These are phyloP conservation scores for Penicillium cataractarum DNA, from an alignment of 495 filamentous ascomycete species.

Conservation along the genomic window DNA sequence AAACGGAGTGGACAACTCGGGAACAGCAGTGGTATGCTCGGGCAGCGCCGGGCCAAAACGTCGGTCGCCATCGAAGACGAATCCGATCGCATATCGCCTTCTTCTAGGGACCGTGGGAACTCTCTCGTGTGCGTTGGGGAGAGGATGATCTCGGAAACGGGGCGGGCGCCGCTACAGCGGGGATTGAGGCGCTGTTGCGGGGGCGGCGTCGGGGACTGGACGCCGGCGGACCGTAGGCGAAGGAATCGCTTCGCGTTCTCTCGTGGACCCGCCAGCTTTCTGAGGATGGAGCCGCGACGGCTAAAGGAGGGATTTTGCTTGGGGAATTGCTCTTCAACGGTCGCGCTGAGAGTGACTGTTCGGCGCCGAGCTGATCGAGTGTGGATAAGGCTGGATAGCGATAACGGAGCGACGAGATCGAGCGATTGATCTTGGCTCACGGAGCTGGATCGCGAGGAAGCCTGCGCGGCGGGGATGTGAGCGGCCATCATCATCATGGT, in stretches of 20 bases:
- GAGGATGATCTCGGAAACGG: slow-evolving; percentile 49
- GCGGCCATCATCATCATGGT: slow-evolving; percentile 40
- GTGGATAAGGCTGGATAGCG: slow-evolving; percentile 32
- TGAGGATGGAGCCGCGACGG: slow-evolving; percentile 40
- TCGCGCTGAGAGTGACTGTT: slow-evolving; percentile 20
- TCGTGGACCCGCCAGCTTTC: slow-evolving; percentile 52
- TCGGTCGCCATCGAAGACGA: slow-evolving; percentile 41
- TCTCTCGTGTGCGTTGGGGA: slow-evolving; percentile 32
- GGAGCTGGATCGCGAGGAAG: slow-evolving; percentile 33
- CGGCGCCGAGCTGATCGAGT: slow-evolving; percentile 33
- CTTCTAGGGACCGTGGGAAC: background rate
- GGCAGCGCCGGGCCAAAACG: slow-evolving; percentile 31
- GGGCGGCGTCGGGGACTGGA: slow-evolving; percentile 31
- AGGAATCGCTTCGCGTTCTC: slow-evolving; percentile 56
- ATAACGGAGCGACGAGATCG: slow-evolving; percentile 27
- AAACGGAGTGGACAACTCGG: slow-evolving; percentile 39
- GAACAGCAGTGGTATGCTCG: slow-evolving; percentile 25
- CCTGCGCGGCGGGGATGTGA: slow-evolving; percentile 38
- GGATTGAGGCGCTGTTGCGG: slow-evolving; percentile 24
- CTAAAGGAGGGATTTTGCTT: slow-evolving; percentile 18
- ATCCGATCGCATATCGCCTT: slow-evolving; percentile 35
- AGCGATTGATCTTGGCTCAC: slow-evolving; percentile 26
- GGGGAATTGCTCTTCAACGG: slow-evolving; percentile 32
- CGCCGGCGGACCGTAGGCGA: slow-evolving; percentile 42
- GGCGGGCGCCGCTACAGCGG: slow-evolving; percentile 34